Percentiles rank a stretch among this genome's conserved stretches.
Evolutionary conservation across 202 grass and related monocot genomes (phyloP).

Genomic region (Schoenoplectus tabernaemontani): DNA sequence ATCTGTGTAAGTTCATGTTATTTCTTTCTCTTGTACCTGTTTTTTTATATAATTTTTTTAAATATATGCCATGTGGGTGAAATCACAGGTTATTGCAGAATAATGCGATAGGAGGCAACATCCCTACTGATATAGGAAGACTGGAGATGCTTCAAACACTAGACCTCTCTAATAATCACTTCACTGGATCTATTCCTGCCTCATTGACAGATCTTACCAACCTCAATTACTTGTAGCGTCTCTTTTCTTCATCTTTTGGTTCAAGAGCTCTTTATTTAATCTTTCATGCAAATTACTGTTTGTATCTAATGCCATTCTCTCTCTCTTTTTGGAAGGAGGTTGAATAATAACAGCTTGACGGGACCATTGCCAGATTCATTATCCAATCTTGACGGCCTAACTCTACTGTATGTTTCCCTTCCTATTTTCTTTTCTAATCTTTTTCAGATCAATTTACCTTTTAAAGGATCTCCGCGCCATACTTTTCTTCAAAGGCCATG

Average conservation of each 20-base stretch:
- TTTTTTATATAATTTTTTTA: not conserved
- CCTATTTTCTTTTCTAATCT: conserved; percentile 3
- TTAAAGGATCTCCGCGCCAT: not conserved
- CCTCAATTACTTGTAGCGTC: conserved; percentile 80
- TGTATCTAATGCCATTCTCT: not conserved
- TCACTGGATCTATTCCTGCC: conserved; percentile 63
- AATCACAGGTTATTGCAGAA: conserved; percentile 77
- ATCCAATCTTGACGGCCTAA: conserved; percentile 58
- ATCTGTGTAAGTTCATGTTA: conserved; percentile 56
- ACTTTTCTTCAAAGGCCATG: not conserved
- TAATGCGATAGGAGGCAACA: conserved; percentile 69
- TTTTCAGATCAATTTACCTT: not conserved
- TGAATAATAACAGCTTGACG: conserved; percentile 94
- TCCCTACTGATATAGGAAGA: conserved; percentile 58
- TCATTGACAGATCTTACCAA: conserved; percentile 60
- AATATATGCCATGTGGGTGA: not conserved
- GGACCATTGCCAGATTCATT: conserved; percentile 76
- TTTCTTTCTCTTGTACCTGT: not conserved
- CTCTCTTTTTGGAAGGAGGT: conserved; percentile 41
- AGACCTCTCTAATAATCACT: conserved; percentile 81
- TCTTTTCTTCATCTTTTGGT: not conserved
- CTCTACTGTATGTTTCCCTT: conserved; percentile 60
- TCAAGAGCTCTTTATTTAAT: not conserved
- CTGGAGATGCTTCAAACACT: conserved; percentile 78
- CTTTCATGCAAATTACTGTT: not conserved